Base-by-base conservation (phyloP, 2,329 filamentous ascomycete species). In the Colletotrichum higginsianum region DNA sequence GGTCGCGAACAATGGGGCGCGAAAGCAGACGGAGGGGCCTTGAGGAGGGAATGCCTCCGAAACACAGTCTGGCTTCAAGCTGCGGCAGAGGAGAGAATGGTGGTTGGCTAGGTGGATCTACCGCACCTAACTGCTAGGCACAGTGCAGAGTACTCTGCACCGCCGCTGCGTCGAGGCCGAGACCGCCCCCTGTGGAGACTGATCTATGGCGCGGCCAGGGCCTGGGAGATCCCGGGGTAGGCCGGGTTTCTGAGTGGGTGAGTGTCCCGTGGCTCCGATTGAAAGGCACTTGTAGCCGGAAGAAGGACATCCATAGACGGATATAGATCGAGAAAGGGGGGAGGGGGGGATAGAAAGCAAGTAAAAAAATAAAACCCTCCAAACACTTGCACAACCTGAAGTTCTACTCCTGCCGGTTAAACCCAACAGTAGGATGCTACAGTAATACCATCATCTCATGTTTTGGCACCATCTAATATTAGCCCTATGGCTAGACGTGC, bases 141-240 rank as follows among this genome's bases (percentile, higher is more conserved):
- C 26, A 30, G 26, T 30, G 5, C 26, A 4, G 3, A 3, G 26
- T 30, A 30, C 26, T 30, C 26, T 30, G 30, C 30, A 30, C 30
- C 13, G n/a, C 62, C 49, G 42, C 49, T 56, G 6, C n/a, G 38
- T 67, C 26, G 53, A 66, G 53, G 52, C 66, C 46, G 62, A 35
- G 26, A 38, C 52, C n/a, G 30, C 44, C 16, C 42, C 52, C 52
- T 47, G 53, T 50, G 21, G 55, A 46, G 21, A 21, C 46, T 38
- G 50, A 67, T 68, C 60, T 68, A 30, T 64, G 60, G 66, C 40
- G 57, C 42, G 50, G 58, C 42, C 13, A 66, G 55, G 67, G 62
- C 49, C 57, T 52, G 23, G 61, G 38, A 50, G 47, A 53, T 38
- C 52, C 69, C 53, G 69, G 69, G 69, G 58, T 68, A 72, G 46